Evolutionary conservation across 805 yeast species (phyloP).

Genomic region (Suhomyces vadensis): DNA sequence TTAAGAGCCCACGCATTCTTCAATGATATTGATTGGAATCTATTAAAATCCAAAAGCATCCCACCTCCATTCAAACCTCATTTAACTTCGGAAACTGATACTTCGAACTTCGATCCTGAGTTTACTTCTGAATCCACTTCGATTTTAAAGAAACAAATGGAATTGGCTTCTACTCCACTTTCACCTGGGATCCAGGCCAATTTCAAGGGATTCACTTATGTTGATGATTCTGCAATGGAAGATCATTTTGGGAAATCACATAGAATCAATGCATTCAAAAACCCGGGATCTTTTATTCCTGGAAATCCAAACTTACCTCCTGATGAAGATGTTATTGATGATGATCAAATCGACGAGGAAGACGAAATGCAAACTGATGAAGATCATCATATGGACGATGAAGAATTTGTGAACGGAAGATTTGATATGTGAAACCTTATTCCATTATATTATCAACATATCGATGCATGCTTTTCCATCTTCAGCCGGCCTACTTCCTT

Average conservation of each 20-base stretch:
- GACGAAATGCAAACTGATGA: constrained; percentile 53
- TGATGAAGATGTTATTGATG: constrained; percentile 82
- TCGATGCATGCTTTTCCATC: no score
- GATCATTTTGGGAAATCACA: constrained; percentile 63
- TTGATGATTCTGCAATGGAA: constrained; percentile 89
- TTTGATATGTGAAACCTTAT: constrained; percentile 77
- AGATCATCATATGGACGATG: constrained; percentile 67
- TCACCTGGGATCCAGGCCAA: constrained; percentile 95
- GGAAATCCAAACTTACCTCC: constrained; percentile 81
- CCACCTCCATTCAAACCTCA: constrained; percentile 98
- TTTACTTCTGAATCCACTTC: constrained; percentile 91
- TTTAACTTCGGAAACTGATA: constrained; percentile 85
- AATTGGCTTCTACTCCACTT: constrained; percentile 72
- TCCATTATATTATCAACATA: no score
- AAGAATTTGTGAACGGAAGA: constrained; percentile 83
- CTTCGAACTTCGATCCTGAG: constrained; percentile 97
- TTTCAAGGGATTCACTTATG: constrained; percentile 95
- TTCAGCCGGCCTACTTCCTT: no score
- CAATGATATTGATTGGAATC: constrained; percentile 87
- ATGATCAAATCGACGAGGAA: constrained; percentile 51
- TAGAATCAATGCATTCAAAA: constrained; percentile 37
- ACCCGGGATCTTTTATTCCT: constrained; percentile 72
- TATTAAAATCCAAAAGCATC: constrained; percentile 71
- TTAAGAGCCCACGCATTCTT: constrained; percentile 90
- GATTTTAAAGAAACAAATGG: constrained; percentile 66